phyloP scores from a whole-genome alignment of 345 rosid genomes.

The Gossypium anomalum region DNA sequence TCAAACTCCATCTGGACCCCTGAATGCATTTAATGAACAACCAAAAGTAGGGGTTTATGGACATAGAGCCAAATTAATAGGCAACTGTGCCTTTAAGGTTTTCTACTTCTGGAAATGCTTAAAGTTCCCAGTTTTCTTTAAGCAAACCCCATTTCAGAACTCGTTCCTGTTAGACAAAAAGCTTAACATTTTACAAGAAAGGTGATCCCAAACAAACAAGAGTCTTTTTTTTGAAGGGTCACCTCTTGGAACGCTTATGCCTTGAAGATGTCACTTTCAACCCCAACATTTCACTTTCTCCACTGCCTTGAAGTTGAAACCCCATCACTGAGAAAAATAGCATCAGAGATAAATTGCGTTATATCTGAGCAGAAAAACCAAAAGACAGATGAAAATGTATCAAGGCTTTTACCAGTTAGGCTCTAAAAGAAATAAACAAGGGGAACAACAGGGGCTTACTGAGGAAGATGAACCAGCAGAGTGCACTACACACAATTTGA shows the following conservation, averaged over 20 bases:
- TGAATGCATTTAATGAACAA: constrained; percentile 9
- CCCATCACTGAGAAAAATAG: constrained; percentile 39
- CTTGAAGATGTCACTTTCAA: constrained; percentile 37
- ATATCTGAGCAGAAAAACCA: not conserved
- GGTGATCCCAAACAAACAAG: constrained; percentile 27
- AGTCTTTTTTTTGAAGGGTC: constrained; percentile 13
- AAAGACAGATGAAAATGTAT: not conserved
- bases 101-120: constrained; percentile 20
- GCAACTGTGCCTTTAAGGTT: not conserved
- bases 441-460: constrained; percentile 15
- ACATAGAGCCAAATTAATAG: constrained; percentile 24
- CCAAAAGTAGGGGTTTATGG: constrained; percentile 3
- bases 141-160: constrained; percentile 17
- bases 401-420: constrained; percentile 25
- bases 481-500: not conserved
- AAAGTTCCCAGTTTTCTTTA: constrained; percentile 18
- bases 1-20: constrained; percentile 28
- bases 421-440: constrained; percentile 17
- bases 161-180: constrained; percentile 25
- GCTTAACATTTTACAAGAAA: not conserved
- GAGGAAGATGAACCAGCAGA: constrained; percentile 8
- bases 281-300: constrained; percentile 49
- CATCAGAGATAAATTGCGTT: constrained; percentile 12
- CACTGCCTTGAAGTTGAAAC: constrained; percentile 49
- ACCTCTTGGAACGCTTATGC: constrained; percentile 95